Evolutionary conservation across 2,329 filamentous ascomycete genomes (phyloP), one percentile per base, ranked within the genome.

Genomic region (Alternaria arborescens): DNA sequence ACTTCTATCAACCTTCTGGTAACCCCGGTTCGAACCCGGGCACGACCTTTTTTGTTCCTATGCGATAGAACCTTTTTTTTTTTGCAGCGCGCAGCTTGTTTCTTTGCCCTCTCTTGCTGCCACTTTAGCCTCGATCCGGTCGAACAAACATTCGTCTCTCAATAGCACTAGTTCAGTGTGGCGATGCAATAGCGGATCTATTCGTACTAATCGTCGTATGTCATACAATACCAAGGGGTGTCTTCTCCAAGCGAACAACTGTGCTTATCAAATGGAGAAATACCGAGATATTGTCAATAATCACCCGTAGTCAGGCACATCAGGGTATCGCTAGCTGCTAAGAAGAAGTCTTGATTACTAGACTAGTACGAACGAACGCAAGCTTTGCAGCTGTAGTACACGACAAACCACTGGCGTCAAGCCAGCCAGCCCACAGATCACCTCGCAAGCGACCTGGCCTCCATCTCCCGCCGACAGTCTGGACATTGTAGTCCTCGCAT

Each of bases 1-100:
- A 61, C 47, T 53, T 38, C 11, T 42, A 5, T 38, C 44, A 47
- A 53, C 16, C 1, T 61, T 61, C 58, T 58, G 58, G 58, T 58
- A 61, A 61, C 58, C 58, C 58, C 58, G 54, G 58, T 61, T 60
- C 52, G 51, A 60, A 53, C 52, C 57, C 52, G 57, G 57, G 57
- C 43, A 16, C 51, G 57, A 60, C 57, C 57, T 42, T 43, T 34
- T n/a, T 26, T 26, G 24, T 14, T 24, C 14, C 6, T n/a, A 52
- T 30, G 16, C 50, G 6, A 16, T 4, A 38, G 3, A 7, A 24
- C 22, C 8, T n/a, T n/a, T n/a, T n/a, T n/a, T n/a, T 38, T 38
- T 38, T 38, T 38, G 8, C 30, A 26, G 24, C 24, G 24, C 24
- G 24, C 24, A 7, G 24, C 24, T 26, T 26, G 24, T 26, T 7